Evolutionary conservation across 495 filamentous ascomycete species (phyloP).

Genomic region (Xylaria flabelliformis): DNA sequence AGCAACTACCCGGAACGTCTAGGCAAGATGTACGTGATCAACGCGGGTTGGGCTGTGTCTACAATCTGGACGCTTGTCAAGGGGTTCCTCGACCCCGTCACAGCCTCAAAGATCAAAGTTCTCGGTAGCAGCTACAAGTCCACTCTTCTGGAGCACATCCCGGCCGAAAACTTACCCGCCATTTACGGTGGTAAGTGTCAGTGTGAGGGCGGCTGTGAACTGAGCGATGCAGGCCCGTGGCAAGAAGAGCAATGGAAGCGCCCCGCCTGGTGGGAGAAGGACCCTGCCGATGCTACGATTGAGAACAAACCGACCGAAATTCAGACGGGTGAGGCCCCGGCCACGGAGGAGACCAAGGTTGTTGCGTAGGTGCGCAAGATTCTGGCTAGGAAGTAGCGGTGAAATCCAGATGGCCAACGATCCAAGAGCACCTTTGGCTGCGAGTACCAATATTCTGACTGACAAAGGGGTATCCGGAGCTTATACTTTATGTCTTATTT

Average conservation of each 20-base stretch:
- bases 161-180: conserved; percentile 87
- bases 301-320: conserved; percentile 38
- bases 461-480: background rate
- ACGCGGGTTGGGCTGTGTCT: conserved; percentile 93
- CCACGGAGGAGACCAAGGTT: conserved; percentile 41
- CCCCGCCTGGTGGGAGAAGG: conserved; percentile 71
- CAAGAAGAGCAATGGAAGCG: conserved; percentile 76
- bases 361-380: conserved; percentile 36
- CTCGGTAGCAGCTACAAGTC: conserved; percentile 80
- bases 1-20: conserved; percentile 99
- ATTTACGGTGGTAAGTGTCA: conserved; percentile 84
- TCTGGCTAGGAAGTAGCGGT: conserved; percentile 19
- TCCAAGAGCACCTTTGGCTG: background rate
- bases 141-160: conserved; percentile 83
- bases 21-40: conserved; percentile 90
- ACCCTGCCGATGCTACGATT: conserved; percentile 30
- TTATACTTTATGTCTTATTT: background rate
- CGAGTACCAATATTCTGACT: background rate
- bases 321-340: conserved; percentile 28
- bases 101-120: conserved; percentile 93
- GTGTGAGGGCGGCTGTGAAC: conserved; percentile 81
- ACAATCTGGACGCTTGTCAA: conserved; percentile 81
- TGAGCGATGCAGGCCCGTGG: conserved; percentile 95
- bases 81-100: conserved; percentile 93
- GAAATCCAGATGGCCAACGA: background rate